Percentiles rank a stretch among this genome's conserved stretches.
phyloP scores from a whole-genome alignment of 75 land plant genomes.

The Cupressus sempervirens region DNA sequence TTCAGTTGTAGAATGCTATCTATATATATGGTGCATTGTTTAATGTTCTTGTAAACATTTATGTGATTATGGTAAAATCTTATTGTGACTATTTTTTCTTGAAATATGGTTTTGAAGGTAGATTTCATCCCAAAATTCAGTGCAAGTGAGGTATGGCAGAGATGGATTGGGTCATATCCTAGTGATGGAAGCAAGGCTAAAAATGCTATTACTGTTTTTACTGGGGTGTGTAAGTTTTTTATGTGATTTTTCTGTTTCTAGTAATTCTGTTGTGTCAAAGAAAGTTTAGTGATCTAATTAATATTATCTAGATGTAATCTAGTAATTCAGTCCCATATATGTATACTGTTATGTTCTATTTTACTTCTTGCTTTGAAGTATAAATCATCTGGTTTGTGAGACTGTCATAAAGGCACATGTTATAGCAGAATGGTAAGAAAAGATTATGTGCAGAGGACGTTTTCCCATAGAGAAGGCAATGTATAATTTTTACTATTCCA shows the following conservation, averaged over 20 bases:
- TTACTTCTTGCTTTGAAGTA: neutral
- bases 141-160: constrained; percentile 41
- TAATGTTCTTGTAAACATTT: neutral
- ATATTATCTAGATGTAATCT: neutral
- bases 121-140: constrained; percentile 51
- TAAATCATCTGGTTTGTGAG: neutral
- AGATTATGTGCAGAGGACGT: neutral
- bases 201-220: constrained; percentile 41
- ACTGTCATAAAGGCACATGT: neutral
- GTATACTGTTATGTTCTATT: neutral
- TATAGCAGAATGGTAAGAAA: neutral
- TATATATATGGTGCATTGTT: neutral
- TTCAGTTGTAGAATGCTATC: neutral
- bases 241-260: neutral
- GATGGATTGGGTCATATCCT: constrained; percentile 48
- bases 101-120: constrained; percentile 27
- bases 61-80: neutral
- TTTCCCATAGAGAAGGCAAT: neutral
- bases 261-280: neutral
- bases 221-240: constrained; percentile 30
- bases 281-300: neutral
- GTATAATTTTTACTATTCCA: neutral
- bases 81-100: neutral
- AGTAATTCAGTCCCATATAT: neutral
- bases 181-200: constrained; percentile 21